phyloP scores from a whole-genome alignment of 805 yeast genomes.

The Yarrowia sp. region DNA sequence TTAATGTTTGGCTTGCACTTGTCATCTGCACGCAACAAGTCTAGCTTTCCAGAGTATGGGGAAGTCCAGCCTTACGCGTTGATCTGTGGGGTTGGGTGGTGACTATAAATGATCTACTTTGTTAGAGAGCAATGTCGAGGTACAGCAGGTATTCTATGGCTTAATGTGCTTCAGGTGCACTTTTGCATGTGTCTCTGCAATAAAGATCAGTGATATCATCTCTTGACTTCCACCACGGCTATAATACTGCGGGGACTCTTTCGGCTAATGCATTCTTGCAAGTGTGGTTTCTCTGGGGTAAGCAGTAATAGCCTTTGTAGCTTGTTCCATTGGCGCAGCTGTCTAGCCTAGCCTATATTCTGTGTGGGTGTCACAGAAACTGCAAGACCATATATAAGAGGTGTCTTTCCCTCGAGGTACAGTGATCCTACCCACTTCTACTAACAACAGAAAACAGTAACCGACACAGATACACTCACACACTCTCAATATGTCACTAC shows the following conservation, averaged over 20 bases:
- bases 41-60: conserved; percentile 27
- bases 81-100: neutral
- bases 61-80: conserved; percentile 31
- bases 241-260: conserved; percentile 16
- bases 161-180: too few relatives aligned
- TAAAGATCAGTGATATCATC: too few relatives aligned
- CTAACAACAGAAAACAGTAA: too few relatives aligned
- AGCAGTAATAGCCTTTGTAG: conserved; percentile 25
- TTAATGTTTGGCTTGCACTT: conserved; percentile 10
- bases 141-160: too few relatives aligned
- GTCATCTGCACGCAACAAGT: conserved; percentile 4
- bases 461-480: neutral
- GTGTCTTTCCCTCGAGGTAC: neutral
- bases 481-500: conserved; percentile 9
- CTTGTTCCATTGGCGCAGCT: conserved; percentile 18
- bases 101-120: too few relatives aligned
- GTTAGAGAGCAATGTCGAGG: too few relatives aligned
- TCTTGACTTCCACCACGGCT: neutral
- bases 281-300: conserved; percentile 13
- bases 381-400: conserved; percentile 9
- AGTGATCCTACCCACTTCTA: too few relatives aligned
- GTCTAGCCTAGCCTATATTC: neutral
- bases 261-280: conserved; percentile 10
- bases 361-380: too few relatives aligned
- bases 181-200: too few relatives aligned